Evolutionary conservation across 306 rosid genomes (phyloP), one percentile per base, ranked within the genome.

Genomic region (Lathyrus tuberosus): DNA sequence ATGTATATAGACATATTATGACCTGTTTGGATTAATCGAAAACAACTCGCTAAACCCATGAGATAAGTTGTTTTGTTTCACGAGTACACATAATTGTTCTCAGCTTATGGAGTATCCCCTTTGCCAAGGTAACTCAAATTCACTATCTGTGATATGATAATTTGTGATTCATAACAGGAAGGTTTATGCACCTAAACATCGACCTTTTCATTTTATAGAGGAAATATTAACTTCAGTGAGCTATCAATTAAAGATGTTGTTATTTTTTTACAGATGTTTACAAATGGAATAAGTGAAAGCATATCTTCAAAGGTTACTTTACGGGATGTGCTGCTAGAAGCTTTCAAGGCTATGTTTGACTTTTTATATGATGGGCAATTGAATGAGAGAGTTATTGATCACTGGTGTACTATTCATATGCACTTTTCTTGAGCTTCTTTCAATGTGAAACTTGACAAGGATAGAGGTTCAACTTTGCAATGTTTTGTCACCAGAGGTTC

Each of bases 231-330:
- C 31, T 42, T 48, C n/a, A 28, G 62, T 22, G 44, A 44, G 37
- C 16, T 67, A 47, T 67, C 70, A n/a, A 16, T 71, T 51, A 59
- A 74, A 71, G 30, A 33, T 43, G 43, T 53, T 71, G 53, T 80
- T 72, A 46, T 48, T 57, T 75, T 59, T n/a, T n/a, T n/a, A 77
- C 86, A 90, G 98, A 93, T 93, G 98, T 90, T 93, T 86, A 93
- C 98, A 54, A 93, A 93, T 78, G 98, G 98, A 85, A 93, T 93
- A 97, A 86, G 87, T 81, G 98, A 93, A 82, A 93, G 94, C 71
- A 76, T 74, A 69, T 86, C 98, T 49, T 81, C 97, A 0, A 86
- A 88, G 79, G 76, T 90, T 69, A 68, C 81, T 67, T 60, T 93
- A 57, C 82, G 83, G 80, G 98, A 93, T 74, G 91, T 90, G 64